Base-by-base conservation (phyloP, 2,329 filamentous ascomycete genomes). In the Bertia moriformis region DNA sequence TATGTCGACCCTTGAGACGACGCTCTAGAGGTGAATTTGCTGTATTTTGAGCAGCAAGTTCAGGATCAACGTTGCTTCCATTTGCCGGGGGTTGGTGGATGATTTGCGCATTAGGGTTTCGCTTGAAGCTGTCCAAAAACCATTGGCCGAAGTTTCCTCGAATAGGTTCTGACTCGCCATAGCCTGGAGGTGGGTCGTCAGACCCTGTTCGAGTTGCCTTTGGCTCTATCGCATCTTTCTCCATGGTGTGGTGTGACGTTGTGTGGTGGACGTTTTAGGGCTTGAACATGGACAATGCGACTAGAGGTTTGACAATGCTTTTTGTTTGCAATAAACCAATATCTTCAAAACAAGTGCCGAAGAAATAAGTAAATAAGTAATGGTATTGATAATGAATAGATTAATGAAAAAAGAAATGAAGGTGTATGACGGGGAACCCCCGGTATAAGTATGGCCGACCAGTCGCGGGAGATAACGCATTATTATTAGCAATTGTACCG, bases 31-130 rank as follows among this genome's bases (percentile, higher is more conserved):
- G 32, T 7, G 32, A 35, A 7, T 35, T 35, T 10, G 32, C 32
- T 13, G 32, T 35, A 7, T 35, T 35, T 15, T 35, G 32, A 7
- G 32, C 32, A 10, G 32, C 32, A 13, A 7, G 7, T 17, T 35
- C 32, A 7, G 17, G 10, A 35, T 35, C 32, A 35, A 35, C 10
- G 10, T 7, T 35, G 7, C 7, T 12, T 7, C 32, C 32, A 35
- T 35, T 15, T 10, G 32, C 12, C 15, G 7, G 12, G 10, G 7
- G 10, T 7, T 13, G 12, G 7, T 17, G 10, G 7, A 18, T 55
- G 15, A 57, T 51, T 24, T 52, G 51, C 2, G 57, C 56, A 50
- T 61, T 60, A n/a, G 61, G 61, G 43, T 64, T 60, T 39, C 58
- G 50, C 45, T 58, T 62, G 50, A 65, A 65, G 43, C 61, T 61